phyloP scores from a whole-genome alignment of 495 filamentous ascomycete species.

The Parathielavia hyrcaniae region DNA sequence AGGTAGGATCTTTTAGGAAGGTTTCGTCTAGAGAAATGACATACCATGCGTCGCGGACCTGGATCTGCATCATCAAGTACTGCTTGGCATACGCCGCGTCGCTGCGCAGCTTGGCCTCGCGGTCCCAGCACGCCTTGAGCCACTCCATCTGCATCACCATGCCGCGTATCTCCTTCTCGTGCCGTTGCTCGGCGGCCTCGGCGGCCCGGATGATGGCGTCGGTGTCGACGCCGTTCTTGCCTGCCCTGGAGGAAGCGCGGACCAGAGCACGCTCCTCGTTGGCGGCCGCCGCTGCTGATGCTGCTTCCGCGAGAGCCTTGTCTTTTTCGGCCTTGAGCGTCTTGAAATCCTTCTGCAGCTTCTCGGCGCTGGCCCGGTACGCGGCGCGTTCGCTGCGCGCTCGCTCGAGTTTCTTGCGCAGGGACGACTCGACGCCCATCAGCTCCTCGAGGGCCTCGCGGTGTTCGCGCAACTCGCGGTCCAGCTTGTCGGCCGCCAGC shows the following conservation, averaged over 20 bases:
- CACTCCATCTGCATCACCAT: constrained; percentile 85
- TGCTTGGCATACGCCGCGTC: constrained; percentile 76
- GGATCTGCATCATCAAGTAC: constrained; percentile 70
- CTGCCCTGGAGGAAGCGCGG: constrained; percentile 3
- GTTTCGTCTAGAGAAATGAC: constrained; percentile 35
- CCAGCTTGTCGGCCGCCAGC: constrained; percentile 44
- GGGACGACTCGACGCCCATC: constrained; percentile 26
- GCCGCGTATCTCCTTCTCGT: constrained; percentile 75
- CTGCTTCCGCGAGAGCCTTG: constrained; percentile 25
- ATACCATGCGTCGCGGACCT: constrained; percentile 79
- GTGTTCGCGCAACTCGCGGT: constrained; percentile 39
- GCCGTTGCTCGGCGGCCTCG: constrained; percentile 52
- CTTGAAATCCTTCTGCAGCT: constrained; percentile 39
- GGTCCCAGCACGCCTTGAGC: constrained; percentile 67
- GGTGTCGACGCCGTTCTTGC: constrained; percentile 24
- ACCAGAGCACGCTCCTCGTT: constrained; percentile 20
- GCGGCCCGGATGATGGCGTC: constrained; percentile 45
- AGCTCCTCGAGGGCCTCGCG: constrained; percentile 34
- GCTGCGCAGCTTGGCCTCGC: constrained; percentile 72
- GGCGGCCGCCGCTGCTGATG: constrained; percentile 19
- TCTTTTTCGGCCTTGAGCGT: constrained; percentile 37
- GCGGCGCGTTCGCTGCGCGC: constrained; percentile 40
- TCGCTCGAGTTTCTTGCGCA: constrained; percentile 45
- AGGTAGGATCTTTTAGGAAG: not conserved
- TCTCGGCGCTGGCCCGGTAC: constrained; percentile 41